Base-by-base conservation (phyloP, 148 eudicot species). In the Camellia japonica region DNA sequence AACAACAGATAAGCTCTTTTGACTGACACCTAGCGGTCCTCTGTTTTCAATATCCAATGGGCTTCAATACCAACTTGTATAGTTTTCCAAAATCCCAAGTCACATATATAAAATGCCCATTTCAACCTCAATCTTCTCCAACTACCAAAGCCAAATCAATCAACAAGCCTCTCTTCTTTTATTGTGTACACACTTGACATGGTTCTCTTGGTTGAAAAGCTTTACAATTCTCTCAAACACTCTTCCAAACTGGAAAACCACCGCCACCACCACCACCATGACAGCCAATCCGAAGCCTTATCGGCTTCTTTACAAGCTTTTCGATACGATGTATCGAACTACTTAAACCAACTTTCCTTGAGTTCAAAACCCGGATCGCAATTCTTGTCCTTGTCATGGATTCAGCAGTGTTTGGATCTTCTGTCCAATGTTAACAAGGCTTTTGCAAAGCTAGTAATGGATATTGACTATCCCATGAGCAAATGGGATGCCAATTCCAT, bases 381-480 rank as follows among this genome's bases (percentile, higher is more conserved):
- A 30, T 76, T 67, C 11, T 23, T 87, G 60, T 88, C 93, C 70
- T 73, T 90, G 38, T 54, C 63, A 42, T 79, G 86, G 84, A 46
- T 84, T 59, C 73, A 75, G 3, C 75, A 85, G 46, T 82, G 89
- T 80, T 82, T 92, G 49, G 85, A 82, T 51, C 77, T 88, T 41
- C 23, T 89, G 13, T 73, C 83, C 14, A 64, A 82, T 59, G 67
- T 70, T 23, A 84, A 90, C 88, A 90, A 52, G 76, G 91, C 88
- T 56, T 93, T 92, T 77, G 85, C 87, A 12, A 88, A 84, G 80
- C 81, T 94, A 19, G 81, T 86, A 12, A 81, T 84, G 59, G 88
- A 87, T 10, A 83, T 94, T 67, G 89, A 90, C 79, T 84, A 85
- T 77, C 94, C 96, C 10, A 61, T 90, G 86, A 73, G 47, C 41